phyloP scores from a whole-genome alignment of 176 grass and related monocot genomes.

The Urochloa ruziziensis region DNA sequence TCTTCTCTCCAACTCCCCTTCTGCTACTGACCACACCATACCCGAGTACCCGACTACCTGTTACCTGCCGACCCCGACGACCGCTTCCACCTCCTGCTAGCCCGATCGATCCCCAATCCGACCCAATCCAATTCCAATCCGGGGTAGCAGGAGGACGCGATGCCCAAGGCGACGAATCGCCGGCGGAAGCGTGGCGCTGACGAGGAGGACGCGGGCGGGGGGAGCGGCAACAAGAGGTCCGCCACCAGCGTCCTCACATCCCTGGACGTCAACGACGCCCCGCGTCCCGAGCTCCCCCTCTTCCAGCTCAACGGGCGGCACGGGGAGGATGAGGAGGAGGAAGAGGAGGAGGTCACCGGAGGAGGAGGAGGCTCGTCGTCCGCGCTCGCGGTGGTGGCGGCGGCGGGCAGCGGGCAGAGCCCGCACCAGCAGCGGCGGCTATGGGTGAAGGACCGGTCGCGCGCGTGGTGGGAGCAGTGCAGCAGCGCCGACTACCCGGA shows the following conservation, averaged over 20 bases:
- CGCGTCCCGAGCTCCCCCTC: constrained; percentile 31
- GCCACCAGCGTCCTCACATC: constrained; percentile 22
- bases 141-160: not conserved
- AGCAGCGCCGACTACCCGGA: constrained; percentile 49
- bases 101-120: not conserved
- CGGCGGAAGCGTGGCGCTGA: constrained; percentile 22
- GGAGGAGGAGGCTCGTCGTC: not conserved
- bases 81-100: not conserved
- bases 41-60: not conserved
- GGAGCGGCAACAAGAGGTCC: not conserved
- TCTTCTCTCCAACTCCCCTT: not conserved
- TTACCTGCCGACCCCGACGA: not conserved
- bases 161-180: constrained; percentile 26
- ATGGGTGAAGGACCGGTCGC: constrained; percentile 58
- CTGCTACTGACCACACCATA: not conserved
- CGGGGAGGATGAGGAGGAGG: not conserved
- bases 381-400: not conserved
- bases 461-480: constrained; percentile 57
- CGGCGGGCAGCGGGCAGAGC: not conserved
- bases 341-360: not conserved
- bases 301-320: constrained; percentile 17
- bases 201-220: not conserved
- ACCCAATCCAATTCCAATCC: not conserved
- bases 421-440: constrained; percentile 38
- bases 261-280: constrained; percentile 19